phyloP scores from a whole-genome alignment of 352 stramenopile genomes.

The Detonula confervacea region DNA sequence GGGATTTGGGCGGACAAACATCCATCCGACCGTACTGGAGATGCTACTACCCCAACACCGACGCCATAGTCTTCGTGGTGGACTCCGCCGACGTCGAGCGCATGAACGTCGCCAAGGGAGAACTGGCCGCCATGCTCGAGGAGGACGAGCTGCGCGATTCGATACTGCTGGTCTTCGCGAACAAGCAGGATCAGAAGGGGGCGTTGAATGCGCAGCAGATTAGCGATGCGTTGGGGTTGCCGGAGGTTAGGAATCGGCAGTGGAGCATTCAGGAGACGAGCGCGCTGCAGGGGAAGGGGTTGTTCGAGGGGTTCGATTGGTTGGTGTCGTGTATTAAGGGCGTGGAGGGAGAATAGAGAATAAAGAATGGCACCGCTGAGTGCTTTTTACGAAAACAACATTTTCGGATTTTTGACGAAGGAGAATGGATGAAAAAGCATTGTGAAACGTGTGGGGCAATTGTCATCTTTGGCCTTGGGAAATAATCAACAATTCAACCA shows the following conservation, averaged over 20 bases:
- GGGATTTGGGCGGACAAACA: slow-evolving; percentile 99
- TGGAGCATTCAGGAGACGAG: slow-evolving; percentile 99
- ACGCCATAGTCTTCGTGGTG: slow-evolving; percentile 96
- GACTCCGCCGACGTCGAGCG: slow-evolving; percentile 96
- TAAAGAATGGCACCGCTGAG: too few species aligned
- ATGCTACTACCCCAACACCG: slow-evolving; percentile 99
- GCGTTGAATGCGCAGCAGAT: slow-evolving; percentile 92
- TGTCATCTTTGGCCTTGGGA: neutral
- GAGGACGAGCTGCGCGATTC: slow-evolving; percentile 99
- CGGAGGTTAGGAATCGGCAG: slow-evolving; percentile 98
- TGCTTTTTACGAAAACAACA: neutral
- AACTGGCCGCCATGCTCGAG: slow-evolving; percentile 98
- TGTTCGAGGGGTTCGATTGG: slow-evolving; percentile 99
- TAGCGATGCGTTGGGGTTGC: slow-evolving; percentile 96
- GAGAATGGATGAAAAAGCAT: neutral
- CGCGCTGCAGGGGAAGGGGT: slow-evolving; percentile 95
- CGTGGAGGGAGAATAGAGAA: slow-evolving; percentile 38
- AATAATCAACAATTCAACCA: neutral
- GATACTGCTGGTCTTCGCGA: slow-evolving; percentile 99
- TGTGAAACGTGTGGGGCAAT: too few species aligned
- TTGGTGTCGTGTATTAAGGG: slow-evolving; percentile 56
- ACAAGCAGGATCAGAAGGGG: slow-evolving; percentile 99
- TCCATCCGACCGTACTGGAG: slow-evolving; percentile 99
- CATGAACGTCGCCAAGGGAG: slow-evolving; percentile 96
- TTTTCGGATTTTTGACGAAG: neutral